Evolutionary conservation across 2,329 filamentous ascomycete species (phyloP).

Genomic region (Hypoxylon rubiginosum): DNA sequence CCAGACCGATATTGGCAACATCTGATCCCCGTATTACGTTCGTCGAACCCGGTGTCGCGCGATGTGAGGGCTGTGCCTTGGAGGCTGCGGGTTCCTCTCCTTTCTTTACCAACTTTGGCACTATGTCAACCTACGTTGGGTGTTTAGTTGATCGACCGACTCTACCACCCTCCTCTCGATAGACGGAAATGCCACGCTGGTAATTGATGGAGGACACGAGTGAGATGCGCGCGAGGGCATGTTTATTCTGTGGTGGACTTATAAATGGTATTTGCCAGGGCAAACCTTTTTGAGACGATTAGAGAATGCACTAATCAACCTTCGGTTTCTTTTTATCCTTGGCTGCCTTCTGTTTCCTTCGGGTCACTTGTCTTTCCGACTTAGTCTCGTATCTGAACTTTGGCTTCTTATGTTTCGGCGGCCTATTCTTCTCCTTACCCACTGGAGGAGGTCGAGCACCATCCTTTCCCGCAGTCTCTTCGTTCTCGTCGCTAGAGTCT

Average conservation of each 20-base stretch:
- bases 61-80: slow-evolving; percentile 29
- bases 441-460: slow-evolving; percentile 51
- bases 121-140: slow-evolving; percentile 42
- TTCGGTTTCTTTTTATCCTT: slow-evolving; percentile 63
- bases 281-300: slow-evolving; percentile 36
- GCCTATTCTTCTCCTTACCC: slow-evolving; percentile 66
- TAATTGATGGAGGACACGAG: slow-evolving; percentile 29
- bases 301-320: slow-evolving; percentile 45
- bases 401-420: slow-evolving; percentile 83
- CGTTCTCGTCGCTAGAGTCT: slow-evolving; percentile 53
- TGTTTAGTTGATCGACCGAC: slow-evolving; percentile 41
- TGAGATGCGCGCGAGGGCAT: slow-evolving; percentile 25
- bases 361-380: slow-evolving; percentile 80
- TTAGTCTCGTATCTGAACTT: slow-evolving; percentile 96
- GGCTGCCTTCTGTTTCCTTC: slow-evolving; percentile 77
- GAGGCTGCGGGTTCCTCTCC: slow-evolving; percentile 40
- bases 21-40: slow-evolving; percentile 68
- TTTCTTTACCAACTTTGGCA: slow-evolving; percentile 33
- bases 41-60: slow-evolving; percentile 33
- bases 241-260: slow-evolving; percentile 40
- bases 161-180: slow-evolving; percentile 38
- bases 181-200: slow-evolving; percentile 28
- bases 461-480: slow-evolving; percentile 53
- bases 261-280: slow-evolving; percentile 39
- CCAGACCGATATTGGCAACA: slow-evolving; percentile 91